Evolutionary conservation across 2,329 filamentous ascomycete genomes (phyloP), one percentile per base, ranked within the genome.

Genomic region (Apiospora kogelbergensis): DNA sequence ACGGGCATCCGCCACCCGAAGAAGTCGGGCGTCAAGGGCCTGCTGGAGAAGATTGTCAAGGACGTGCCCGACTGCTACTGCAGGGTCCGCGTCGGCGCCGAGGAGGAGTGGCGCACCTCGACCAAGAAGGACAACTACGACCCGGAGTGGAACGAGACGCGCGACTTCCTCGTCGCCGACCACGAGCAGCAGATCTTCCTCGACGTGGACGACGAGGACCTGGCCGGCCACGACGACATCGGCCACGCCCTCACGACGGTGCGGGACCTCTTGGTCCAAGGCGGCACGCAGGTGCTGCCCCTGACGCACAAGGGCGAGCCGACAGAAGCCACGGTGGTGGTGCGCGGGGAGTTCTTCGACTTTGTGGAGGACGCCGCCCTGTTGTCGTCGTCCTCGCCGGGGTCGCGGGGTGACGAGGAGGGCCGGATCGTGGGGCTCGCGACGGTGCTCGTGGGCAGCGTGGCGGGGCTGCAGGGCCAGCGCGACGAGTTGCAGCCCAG

Each of bases 141-240:
- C 42, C 84, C 84, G 0, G 77, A 76, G 30, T 85, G 83, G 83
- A 81, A 84, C 72, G 83, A 85, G 74, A 83, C 81, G 1, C 79
- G 82, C 70, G 83, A 85, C 72, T 85, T 85, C 73, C 75, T 85
- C 1, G 78, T 85, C 1, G 73, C 77, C 10, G 83, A 85, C 70
- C 78, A 79, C 70, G 83, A 85, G 53, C 84, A 85, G 69, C 67
- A 65, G 33, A 80, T 85, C 67, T 68, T 76, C 4, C 46, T 82
- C 33, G 80, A 84, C 40, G 74, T 85, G 24, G 74, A 83, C 45
- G 84, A 85, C 68, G 78, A 83, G 13, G 84, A 85, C 67, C 72
- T 82, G 6, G 85, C 84, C n/a, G 84, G 83, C 22, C 79, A 80
- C 24, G 81, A 80, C 73, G 86, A 86, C 72, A 83, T 84, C 65